phyloP scores from a whole-genome alignment of 2,329 filamentous ascomycete species.

The Colletotrichum sp. region DNA sequence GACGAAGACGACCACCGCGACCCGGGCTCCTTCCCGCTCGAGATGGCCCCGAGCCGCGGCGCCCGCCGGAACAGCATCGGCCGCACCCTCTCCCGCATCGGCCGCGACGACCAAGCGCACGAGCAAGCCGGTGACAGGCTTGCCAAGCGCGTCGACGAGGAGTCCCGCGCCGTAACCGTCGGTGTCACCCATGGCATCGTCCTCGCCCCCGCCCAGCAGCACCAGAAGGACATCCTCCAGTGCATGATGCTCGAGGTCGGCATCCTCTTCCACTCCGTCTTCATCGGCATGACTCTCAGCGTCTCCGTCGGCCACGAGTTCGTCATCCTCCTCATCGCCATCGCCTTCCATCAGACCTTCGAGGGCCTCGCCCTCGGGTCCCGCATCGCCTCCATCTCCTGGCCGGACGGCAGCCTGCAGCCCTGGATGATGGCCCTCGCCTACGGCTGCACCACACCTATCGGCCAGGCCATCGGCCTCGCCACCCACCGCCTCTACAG shows the following conservation, averaged over 20 bases:
- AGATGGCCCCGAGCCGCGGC: not conserved
- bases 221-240: constrained; percentile 72
- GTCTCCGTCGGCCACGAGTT: constrained; percentile 80
- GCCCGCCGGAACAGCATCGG: not conserved
- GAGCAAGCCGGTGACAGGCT: not conserved
- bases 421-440: constrained; percentile 63
- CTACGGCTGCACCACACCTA: constrained; percentile 68
- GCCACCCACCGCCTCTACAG: constrained; percentile 74
- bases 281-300: constrained; percentile 84
- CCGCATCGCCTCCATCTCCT: constrained; percentile 63
- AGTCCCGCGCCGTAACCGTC: not conserved
- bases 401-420: constrained; percentile 44
- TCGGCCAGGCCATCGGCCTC: constrained; percentile 77
- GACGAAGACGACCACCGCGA: not conserved
- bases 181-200: constrained; percentile 15
- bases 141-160: constrained; percentile 26
- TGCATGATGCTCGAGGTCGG: constrained; percentile 81
- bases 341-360: constrained; percentile 73
- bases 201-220: constrained; percentile 57
- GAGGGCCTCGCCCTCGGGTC: constrained; percentile 68
- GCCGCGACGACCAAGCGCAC: not conserved
- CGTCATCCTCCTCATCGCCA: constrained; percentile 78
- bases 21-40: not conserved
- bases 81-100: constrained; percentile 12
- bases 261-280: constrained; percentile 80